Evolutionary conservation across 805 yeast genomes (phyloP), one percentile per base, ranked within the genome.

Genomic region (Metschnikowia baotianmanensis): DNA sequence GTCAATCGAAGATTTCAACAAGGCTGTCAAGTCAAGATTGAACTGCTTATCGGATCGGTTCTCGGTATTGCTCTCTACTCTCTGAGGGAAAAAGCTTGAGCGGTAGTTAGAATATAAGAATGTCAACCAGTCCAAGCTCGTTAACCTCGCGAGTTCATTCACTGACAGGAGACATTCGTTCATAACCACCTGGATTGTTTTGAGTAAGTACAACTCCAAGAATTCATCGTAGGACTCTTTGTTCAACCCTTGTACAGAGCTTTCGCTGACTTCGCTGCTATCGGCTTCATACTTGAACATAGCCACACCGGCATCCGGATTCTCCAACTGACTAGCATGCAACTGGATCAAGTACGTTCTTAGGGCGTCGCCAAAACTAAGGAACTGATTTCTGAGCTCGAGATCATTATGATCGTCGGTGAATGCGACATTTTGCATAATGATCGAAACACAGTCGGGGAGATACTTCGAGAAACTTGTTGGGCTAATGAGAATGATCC

Each of bases 121-220:
- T 12, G 81, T 79, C 23, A 93, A 69, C 99, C 99, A 93, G 48
- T 90, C 96, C 25, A 93, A 66, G 18, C 93, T 82, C 0, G 95
- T 87, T 24, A 88, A 73, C 43, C 93, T 74, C 0, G 96, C 85
- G 21, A 82, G 79, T 46, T 88, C 96, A 51, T 86, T 82, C 18
- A 58, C 42, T 6, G 62, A 57, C 32, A 58, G 59, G 17, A 67
- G 55, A 41, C 67, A 66, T 56, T 89, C 95, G 29, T 79, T 58
- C 3, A 87, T 82, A 41, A 91, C 70, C 4, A 83, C 81, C 43
- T 81, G 80, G 29, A 89, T 80, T 1, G 88, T 80, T 6, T 83
- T 53, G 6, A 58, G 56, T 40, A 69, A 56, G 28, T 68, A 62
- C 29, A 62, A 53, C 47, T 69, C 73, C 23, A 65, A 56, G 40